Percentiles rank a stretch among this genome's conserved stretches.
Evolutionary conservation across 2,329 filamentous ascomycete genomes (phyloP).

Genomic region (Paramyrothecium roridum): DNA sequence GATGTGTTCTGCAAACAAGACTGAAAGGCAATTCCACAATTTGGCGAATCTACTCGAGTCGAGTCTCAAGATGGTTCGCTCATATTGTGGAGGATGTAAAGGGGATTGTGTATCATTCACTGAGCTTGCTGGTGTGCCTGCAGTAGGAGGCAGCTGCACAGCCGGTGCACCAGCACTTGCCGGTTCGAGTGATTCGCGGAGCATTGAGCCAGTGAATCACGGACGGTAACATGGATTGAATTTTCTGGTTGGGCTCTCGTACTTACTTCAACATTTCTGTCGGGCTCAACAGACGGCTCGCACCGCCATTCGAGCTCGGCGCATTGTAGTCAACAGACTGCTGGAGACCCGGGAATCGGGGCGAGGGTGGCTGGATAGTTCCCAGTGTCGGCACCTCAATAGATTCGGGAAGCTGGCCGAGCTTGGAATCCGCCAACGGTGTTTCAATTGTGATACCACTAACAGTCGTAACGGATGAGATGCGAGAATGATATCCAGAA

Average conservation of each 20-base stretch:
- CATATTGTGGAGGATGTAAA: too few species aligned
- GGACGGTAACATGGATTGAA: not conserved
- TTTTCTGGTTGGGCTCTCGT: not conserved
- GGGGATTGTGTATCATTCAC: too few species aligned
- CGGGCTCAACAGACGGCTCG: not conserved
- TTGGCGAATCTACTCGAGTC: too few species aligned
- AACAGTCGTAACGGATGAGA: slow-evolving; percentile 52
- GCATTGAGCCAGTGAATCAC: not conserved
- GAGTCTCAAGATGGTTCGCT: too few species aligned
- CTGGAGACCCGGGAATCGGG: not conserved
- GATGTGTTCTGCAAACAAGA: too few species aligned
- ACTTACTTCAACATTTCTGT: not conserved
- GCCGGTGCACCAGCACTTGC: not conserved
- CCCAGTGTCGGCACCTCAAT: slow-evolving; percentile 4
- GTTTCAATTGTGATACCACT: slow-evolving; percentile 38
- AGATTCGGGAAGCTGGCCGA: slow-evolving; percentile 20
- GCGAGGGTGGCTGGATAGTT: slow-evolving; percentile 7
- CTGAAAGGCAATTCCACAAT: too few species aligned
- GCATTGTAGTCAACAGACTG: not conserved
- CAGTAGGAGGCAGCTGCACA: too few species aligned
- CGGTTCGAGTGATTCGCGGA: not conserved
- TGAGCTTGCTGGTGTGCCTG: too few species aligned
- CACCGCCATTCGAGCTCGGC: not conserved
- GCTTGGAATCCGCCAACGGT: slow-evolving; percentile 31
- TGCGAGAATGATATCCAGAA: slow-evolving; percentile 46